These are phyloP conservation scores for Mesembryanthemum crystallinum DNA, from an alignment of 148 eudicot genomes.

Conservation along the genomic window DNA sequence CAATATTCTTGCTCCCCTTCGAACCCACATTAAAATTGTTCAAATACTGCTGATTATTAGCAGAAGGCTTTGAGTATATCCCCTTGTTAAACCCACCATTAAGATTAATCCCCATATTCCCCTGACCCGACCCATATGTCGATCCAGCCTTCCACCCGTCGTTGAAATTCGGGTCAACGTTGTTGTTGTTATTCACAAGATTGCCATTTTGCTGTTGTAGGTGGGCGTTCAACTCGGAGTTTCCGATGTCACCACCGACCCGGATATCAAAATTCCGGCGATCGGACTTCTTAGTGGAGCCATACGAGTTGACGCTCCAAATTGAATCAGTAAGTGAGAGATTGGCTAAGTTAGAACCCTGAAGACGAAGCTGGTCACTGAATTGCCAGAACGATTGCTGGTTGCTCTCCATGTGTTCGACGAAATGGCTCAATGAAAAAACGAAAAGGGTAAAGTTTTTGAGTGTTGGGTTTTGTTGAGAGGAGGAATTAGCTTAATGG, in stretches of 20 bases:
- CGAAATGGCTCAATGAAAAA: conserved; percentile 27
- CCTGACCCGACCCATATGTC: conserved; percentile 39
- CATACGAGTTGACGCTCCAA: conserved; percentile 63
- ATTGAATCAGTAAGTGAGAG: conserved; percentile 88
- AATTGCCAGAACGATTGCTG: conserved; percentile 84
- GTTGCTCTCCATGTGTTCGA: conserved; percentile 57
- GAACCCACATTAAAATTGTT: conserved; percentile 31
- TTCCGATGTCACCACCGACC: conserved; percentile 43
- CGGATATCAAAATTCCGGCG: conserved; percentile 76
- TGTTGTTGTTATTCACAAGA: conserved; percentile 19
- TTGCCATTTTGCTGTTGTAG: conserved; percentile 4
- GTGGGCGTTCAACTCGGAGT: conserved; percentile 1
- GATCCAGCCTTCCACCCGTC: conserved; percentile 49
- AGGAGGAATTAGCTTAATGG: conserved; percentile 1
- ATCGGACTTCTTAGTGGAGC: conserved; percentile 44
- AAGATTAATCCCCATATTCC: conserved; percentile 32
- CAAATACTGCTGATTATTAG: conserved; percentile 19
- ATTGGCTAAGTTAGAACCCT: conserved; percentile 50
- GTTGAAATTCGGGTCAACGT: conserved; percentile 33
- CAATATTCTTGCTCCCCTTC: conserved; percentile 36
- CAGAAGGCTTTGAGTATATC: conserved; percentile 52
- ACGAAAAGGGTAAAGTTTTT: not conserved
- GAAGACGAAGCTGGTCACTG: conserved; percentile 85
- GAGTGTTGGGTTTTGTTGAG: not conserved
- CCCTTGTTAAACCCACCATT: conserved; percentile 92